Evolutionary conservation across 257 asterid genomes (phyloP).

Genomic region (Hygrophila difformis): DNA sequence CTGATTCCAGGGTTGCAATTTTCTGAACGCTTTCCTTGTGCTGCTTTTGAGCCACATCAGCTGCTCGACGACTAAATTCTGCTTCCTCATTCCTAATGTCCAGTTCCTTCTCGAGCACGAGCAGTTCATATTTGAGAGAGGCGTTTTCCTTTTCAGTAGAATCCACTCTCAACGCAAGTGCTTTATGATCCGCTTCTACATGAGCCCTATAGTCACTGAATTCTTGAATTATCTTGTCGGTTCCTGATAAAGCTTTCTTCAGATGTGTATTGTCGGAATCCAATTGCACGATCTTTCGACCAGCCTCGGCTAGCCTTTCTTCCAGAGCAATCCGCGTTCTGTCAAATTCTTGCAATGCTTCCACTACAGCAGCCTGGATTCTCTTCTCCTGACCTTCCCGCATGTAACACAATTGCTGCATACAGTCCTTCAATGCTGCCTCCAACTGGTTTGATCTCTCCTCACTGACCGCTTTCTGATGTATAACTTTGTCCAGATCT

Average conservation of each 20-base stretch:
- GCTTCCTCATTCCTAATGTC: constrained; percentile 72
- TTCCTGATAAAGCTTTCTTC: constrained; percentile 40
- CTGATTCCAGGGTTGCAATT: constrained; percentile 55
- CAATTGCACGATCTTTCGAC: constrained; percentile 30
- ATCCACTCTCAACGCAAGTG: constrained; percentile 40
- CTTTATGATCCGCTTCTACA: constrained; percentile 39
- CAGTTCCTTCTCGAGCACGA: constrained; percentile 71
- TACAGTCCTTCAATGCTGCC: constrained; percentile 75
- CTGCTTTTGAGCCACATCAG: constrained; percentile 51
- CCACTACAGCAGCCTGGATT: constrained; percentile 40
- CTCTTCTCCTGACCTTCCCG: constrained; percentile 65
- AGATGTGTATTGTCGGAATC: constrained; percentile 53
- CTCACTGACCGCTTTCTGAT: constrained; percentile 44
- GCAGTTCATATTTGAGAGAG: constrained; percentile 61
- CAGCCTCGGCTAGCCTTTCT: constrained; percentile 41
- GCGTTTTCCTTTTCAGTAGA: constrained; percentile 60
- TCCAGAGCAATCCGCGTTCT: constrained; percentile 25
- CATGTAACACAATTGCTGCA: constrained; percentile 59
- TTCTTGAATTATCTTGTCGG: constrained; percentile 52
- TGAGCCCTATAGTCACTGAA: constrained; percentile 30
- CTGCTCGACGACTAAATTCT: constrained; percentile 50
- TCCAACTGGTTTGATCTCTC: constrained; percentile 55
- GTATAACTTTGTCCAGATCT: constrained; percentile 50
- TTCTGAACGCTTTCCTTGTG: constrained; percentile 52
- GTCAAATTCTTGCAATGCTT: constrained; percentile 49